Conservation (phyloP, 1,284 basidiomycete genomes). For the Sporisorium reilianum region DNA sequence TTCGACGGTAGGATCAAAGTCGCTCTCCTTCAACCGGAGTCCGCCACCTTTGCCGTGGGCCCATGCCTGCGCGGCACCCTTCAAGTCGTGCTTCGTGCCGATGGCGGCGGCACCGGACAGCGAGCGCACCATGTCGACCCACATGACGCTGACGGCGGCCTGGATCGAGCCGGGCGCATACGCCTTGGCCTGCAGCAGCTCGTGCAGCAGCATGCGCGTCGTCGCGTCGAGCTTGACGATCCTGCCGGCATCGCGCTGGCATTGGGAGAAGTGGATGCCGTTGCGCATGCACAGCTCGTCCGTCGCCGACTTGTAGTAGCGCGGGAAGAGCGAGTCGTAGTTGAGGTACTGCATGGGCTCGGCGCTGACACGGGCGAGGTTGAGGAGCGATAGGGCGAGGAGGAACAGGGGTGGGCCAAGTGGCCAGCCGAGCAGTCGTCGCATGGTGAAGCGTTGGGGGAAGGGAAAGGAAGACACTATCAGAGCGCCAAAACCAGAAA, state of each 20-base stretch:
- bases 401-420: not conserved
- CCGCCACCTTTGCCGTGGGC: no score
- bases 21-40: not conserved
- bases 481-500: no score
- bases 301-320: conserved; percentile 15
- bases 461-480: no score
- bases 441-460: no score
- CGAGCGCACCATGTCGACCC: conserved; percentile 6
- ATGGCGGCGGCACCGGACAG: no score
- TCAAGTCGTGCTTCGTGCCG: no score
- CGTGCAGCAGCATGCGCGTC: not conserved
- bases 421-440: no score
- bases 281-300: conserved; percentile 29
- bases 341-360: not conserved
- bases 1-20: conserved; percentile 6
- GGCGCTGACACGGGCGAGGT: not conserved
- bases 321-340: not conserved
- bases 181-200: not conserved
- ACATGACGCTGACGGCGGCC: no score
- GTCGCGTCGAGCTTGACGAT: conserved; percentile 8
- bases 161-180: not conserved
- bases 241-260: not conserved
- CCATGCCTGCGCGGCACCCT: not conserved
- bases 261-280: conserved; percentile 13
- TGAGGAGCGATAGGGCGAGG: not conserved